These are phyloP conservation scores for Farysia itapuensis DNA, from an alignment of 1,284 basidiomycete species.

Conservation along the genomic window DNA sequence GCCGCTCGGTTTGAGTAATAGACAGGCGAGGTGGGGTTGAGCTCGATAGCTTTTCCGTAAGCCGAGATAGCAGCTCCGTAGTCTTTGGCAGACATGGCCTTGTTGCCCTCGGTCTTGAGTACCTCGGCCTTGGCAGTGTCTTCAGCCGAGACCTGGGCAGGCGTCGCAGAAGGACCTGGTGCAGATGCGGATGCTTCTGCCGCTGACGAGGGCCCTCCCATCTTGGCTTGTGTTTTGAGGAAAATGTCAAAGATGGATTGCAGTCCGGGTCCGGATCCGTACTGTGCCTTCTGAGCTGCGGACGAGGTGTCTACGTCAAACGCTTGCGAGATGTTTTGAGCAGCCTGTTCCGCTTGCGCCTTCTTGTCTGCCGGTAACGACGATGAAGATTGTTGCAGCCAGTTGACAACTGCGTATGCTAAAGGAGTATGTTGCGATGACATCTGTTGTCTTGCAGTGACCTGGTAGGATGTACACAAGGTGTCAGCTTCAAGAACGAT, in stretches of 20 bases:
- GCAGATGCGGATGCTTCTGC: conserved; percentile 3
- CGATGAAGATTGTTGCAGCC: conserved; percentile 40
- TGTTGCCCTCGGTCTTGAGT: conserved; percentile 88
- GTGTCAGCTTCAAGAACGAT: conserved; percentile 2
- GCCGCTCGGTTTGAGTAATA: conserved; percentile 64
- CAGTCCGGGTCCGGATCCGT: conserved; percentile 50
- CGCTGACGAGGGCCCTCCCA: conserved; percentile 26
- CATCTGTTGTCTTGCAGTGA: too few relatives aligned
- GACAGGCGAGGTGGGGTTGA: conserved; percentile 67
- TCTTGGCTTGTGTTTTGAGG: conserved; percentile 57
- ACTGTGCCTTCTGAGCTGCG: conserved; percentile 37
- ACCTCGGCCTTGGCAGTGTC: conserved; percentile 68
- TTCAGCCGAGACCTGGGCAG: conserved; percentile 67
- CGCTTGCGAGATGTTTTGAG: conserved; percentile 35
- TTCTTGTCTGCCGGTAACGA: conserved; percentile 21
- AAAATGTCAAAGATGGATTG: conserved; percentile 58
- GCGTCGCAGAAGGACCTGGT: conserved; percentile 6
- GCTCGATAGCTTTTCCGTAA: conserved; percentile 81
- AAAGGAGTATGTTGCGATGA: conserved; percentile 32
- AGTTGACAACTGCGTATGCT: conserved; percentile 50
- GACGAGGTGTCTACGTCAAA: conserved; percentile 41
- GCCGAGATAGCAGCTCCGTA: conserved; percentile 79
- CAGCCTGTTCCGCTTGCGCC: conserved; percentile 37
- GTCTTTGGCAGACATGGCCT: conserved; percentile 89
- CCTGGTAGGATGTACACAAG: conserved; percentile 1